These are phyloP conservation scores for Solanum etuberosum DNA, from an alignment of 257 asterid species.

Conservation along the genomic window DNA sequence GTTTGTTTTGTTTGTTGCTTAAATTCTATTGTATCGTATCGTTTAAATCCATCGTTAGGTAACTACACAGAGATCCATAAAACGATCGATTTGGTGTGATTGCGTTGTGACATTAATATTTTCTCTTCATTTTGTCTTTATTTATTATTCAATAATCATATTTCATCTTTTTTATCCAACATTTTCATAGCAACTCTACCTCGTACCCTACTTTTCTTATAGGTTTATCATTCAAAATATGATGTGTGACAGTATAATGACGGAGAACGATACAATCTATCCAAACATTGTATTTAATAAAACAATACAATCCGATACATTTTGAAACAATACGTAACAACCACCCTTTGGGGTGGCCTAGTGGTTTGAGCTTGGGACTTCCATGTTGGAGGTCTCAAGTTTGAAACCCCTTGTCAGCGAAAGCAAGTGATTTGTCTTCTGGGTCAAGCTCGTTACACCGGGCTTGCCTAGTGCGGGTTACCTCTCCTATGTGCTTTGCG, in stretches of 20 bases:
- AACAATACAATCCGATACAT: too few relatives aligned
- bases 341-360: background rate
- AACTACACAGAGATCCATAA: too few relatives aligned
- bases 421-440: background rate
- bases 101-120: too few relatives aligned
- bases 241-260: fast-evolving
- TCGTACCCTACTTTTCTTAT: background rate
- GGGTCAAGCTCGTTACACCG: background rate
- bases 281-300: too few relatives aligned
- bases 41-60: background rate
- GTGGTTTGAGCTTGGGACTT: background rate
- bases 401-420: background rate
- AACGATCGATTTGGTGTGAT: background rate
- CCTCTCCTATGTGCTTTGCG: background rate
- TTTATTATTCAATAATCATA: too few relatives aligned
- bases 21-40: background rate
- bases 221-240: too few relatives aligned
- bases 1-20: too few relatives aligned
- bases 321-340: background rate
- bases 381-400: background rate
- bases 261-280: too few relatives aligned
- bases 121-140: too few relatives aligned
- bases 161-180: too few relatives aligned
- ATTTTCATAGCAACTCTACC: background rate
- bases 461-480: background rate